phyloP scores from a whole-genome alignment of 257 asterid species.

The Forsythia suspensa region DNA sequence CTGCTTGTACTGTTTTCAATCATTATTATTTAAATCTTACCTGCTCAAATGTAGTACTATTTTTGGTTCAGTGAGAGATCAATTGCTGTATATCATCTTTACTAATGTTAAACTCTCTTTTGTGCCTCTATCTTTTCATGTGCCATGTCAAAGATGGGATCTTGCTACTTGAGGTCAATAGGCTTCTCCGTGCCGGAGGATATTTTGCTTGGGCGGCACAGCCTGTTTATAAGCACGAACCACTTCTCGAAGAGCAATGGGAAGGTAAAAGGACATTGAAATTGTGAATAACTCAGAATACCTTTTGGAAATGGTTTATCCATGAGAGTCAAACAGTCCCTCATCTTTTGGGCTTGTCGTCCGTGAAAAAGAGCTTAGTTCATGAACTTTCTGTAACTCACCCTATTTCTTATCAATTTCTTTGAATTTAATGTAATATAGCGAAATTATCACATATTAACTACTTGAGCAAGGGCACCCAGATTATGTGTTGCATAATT shows the following conservation, averaged over 20 bases:
- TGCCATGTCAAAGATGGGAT: conserved; percentile 64
- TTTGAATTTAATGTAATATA: background rate
- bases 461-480: conserved; percentile 10
- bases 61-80: background rate
- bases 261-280: conserved; percentile 55
- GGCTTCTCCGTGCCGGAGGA: conserved; percentile 96
- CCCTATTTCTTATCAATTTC: background rate
- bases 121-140: conserved; percentile 11
- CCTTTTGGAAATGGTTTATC: background rate
- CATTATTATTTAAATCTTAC: background rate
- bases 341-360: conserved; percentile 17
- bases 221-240: conserved; percentile 94
- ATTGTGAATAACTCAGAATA: conserved; percentile 5
- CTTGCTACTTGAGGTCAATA: conserved; percentile 88
- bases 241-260: conserved; percentile 84
- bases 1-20: background rate
- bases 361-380: background rate
- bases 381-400: background rate
- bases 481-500: background rate
- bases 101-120: conserved; percentile 12
- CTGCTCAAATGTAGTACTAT: background rate
- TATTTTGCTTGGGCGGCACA: conserved; percentile 99
- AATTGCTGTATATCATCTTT: background rate
- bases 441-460: background rate
- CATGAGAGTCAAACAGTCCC: background rate